Conservation (phyloP, 257 asterid species). For the Nicotiana noctiflora region DNA sequence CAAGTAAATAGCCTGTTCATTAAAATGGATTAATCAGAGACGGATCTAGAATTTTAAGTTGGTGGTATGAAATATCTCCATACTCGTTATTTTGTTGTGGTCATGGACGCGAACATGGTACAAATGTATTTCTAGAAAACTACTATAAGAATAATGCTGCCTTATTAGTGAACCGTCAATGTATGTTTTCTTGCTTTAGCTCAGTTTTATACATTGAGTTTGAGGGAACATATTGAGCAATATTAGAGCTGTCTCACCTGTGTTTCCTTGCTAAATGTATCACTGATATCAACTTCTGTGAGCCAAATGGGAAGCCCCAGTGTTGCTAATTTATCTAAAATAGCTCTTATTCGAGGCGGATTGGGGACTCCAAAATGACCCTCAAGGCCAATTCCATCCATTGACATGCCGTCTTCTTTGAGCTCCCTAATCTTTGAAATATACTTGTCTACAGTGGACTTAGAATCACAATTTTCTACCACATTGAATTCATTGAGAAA, state of each 20-base stretch:
- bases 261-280: constrained; percentile 15
- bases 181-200: neutral
- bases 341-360: constrained; percentile 40
- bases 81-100: neutral
- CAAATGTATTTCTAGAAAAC: neutral
- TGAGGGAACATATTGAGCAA: neutral
- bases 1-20: constrained; percentile 35
- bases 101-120: neutral
- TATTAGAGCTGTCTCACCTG: constrained; percentile 32
- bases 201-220: neutral
- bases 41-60: neutral
- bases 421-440: constrained; percentile 33
- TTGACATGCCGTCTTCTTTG: constrained; percentile 23
- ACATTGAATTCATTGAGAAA: constrained; percentile 50
- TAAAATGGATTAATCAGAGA: neutral
- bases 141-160: neutral
- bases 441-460: constrained; percentile 39
- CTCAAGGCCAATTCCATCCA: constrained; percentile 46
- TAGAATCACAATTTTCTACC: constrained; percentile 38
- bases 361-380: constrained; percentile 46
- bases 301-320: constrained; percentile 51
- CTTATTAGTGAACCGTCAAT: too few relatives aligned
- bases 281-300: constrained; percentile 50
- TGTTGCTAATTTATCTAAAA: constrained; percentile 39
- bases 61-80: neutral